Evolutionary conservation across 257 asterid species (phyloP), one percentile per base, ranked within the genome.

Genomic region (Nicotiana tabacum): DNA sequence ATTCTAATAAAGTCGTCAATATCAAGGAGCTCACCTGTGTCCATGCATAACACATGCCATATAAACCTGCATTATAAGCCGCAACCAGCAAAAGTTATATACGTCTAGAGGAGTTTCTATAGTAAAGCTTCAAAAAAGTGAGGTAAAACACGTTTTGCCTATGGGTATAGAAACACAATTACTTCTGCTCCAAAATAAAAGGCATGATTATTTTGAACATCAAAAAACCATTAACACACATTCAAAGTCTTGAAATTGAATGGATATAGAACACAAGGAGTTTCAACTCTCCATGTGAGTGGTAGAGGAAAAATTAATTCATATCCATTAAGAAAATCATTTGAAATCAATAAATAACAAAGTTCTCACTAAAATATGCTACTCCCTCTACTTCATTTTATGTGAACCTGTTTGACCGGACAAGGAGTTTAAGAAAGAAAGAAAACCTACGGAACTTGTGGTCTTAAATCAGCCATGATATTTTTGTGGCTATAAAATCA

Each of bases 41-140:
- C 98, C 97, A 16, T 91, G 88, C 92, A 88, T 88, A 89, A 96
- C 79, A 87, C 98, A 93, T 48, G 99, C 98, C 99, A 96, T 96
- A 85, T 94, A 91, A 62, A 96, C 97, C 99, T 96, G 90, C 84
- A 85, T 61, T 78, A 53, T 76, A 80, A 87, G 86, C 81, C 83
- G 85, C 29, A 77, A 21, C 10, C 10, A 24, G 62, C 37, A 76
- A 76, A 76, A 51, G 16, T 29, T 16, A 76, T 27, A 76, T 27
- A 51, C 2, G 8, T 27, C 17, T 13, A 51, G 5, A 15, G 24
- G 46, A 5, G 35, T 74, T 48, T 74, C 55, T 48, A n/a, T 46
- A 46, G 60, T 72, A 46, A 43, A 46, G 61, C 21, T 46, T 46
- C 61, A 74, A 74, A n/a, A 24, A 74, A 74, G 43, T 27, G 62